Evolutionary conservation across 2,329 filamentous ascomycete species (phyloP).

Genomic region (Phyllosticta capitalensis): DNA sequence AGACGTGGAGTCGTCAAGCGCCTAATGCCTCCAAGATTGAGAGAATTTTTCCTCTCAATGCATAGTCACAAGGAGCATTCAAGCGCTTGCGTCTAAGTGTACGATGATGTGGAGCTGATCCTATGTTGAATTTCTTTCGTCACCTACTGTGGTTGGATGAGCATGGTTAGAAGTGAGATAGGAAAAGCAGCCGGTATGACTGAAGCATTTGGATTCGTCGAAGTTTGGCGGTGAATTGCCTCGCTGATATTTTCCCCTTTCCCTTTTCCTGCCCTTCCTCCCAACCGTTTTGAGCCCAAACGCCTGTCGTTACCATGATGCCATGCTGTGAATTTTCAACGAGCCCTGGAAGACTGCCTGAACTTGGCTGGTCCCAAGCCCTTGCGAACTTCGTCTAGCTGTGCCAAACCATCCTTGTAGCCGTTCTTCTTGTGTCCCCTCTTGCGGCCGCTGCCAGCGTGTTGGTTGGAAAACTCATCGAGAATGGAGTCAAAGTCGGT

Average conservation of each 20-base stretch:
- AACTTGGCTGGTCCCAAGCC: conserved; percentile 61
- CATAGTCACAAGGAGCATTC: too few relatives aligned
- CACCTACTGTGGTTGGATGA: background rate
- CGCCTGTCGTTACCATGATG: background rate
- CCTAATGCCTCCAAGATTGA: too few relatives aligned
- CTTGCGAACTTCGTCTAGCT: conserved; percentile 80
- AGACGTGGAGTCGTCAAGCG: too few relatives aligned
- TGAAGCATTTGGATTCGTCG: background rate
- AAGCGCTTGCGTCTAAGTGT: too few relatives aligned
- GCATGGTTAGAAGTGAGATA: background rate
- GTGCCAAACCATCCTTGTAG: conserved; percentile 70
- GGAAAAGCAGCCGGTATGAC: background rate
- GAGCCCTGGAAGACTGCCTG: background rate
- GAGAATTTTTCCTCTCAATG: too few relatives aligned
- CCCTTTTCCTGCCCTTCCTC: background rate
- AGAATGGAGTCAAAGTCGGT: conserved; percentile 81
- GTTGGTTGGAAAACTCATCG: conserved; percentile 79
- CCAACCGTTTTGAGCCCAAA: background rate
- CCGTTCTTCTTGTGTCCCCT: conserved; percentile 65
- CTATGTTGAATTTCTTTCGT: too few relatives aligned
- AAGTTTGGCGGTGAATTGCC: background rate
- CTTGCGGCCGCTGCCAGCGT: conserved; percentile 59
- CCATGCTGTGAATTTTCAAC: background rate
- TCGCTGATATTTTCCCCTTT: background rate
- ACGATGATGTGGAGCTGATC: too few relatives aligned